Base-by-base conservation (phyloP, 768 basidiomycete species). In the Russula sp. region DNA sequence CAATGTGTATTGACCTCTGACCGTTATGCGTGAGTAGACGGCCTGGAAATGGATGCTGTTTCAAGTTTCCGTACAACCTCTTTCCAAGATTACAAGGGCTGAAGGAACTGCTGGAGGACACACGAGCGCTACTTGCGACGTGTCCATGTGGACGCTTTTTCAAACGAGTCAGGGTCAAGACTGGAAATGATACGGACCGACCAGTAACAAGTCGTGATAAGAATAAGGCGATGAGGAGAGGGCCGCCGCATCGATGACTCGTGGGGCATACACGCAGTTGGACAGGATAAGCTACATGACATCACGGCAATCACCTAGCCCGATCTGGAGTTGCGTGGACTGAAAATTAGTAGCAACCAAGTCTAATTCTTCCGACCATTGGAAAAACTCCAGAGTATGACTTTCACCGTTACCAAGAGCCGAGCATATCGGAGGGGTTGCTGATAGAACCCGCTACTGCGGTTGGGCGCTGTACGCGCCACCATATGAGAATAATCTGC, bases 371-470 rank as follows among this genome's bases (percentile, higher is more conserved):
- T 49, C 53, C 13, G 30, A 55, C 53, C 28, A 18, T 28, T 20
- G 46, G 24, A 20, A 32, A 57, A 10, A 32, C 10, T 20, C 40
- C 20, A 24, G 36, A 32, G 16, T 20, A 55, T 14, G 18, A 36
- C n/a, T 8, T 55, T 48, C 46, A 60, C 22, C 14, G 28, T 55
- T 18, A 28, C 52, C 46, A 26, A 54, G 56, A 32, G 34, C 63
- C 63, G 63, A 51, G 32, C 26, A 54, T 30, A 40, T 64, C 63
- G 58, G 63, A 59, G 57, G 11, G 38, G 36, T 26, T 26, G 51
- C n/a, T n/a, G 22, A 28, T 30, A 2, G 22, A 34, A 54, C 18
- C 53, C 38, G 28, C 20, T 7, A 8, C 38, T 32, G 22, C 38
- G 63, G 59, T 46, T 30, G 26, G 32, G 22, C 24, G 54, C 22